Percentiles rank a stretch among this genome's conserved stretches.
phyloP scores from a whole-genome alignment of 108 stramenopile species.

The Pseudonitzschia multiseries region DNA sequence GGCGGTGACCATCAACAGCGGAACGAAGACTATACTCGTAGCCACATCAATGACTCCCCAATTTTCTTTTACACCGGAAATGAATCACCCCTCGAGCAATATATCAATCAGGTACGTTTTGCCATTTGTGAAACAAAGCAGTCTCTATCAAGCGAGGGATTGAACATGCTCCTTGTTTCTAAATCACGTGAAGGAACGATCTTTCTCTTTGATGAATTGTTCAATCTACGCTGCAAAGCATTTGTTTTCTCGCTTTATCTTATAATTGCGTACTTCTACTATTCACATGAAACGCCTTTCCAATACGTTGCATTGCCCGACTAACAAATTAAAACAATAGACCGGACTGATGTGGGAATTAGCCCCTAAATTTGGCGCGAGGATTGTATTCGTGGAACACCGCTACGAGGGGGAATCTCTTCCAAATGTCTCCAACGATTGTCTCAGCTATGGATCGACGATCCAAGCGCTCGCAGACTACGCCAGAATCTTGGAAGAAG shows the following conservation, averaged over 20 bases:
- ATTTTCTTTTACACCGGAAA: conserved; percentile 87
- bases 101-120: conserved; percentile 58
- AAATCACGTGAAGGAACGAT: neutral
- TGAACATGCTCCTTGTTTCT: too few species aligned
- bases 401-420: conserved; percentile 81
- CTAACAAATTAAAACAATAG: neutral
- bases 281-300: neutral
- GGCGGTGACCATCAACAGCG: neutral
- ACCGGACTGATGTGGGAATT: conserved; percentile 91
- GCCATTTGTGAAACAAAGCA: too few species aligned
- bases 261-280: neutral
- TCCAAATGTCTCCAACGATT: conserved; percentile 18
- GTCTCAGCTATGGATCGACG: conserved; percentile 47
- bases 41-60: conserved; percentile 28
- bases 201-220: neutral
- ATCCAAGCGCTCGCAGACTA: conserved; percentile 88
- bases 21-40: neutral
- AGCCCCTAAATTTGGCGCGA: conserved; percentile 66
- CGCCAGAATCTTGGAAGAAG: conserved; percentile 56
- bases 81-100: conserved; percentile 81
- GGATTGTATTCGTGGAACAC: conserved; percentile 89
- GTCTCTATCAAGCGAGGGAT: too few species aligned
- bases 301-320: neutral
- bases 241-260: neutral
- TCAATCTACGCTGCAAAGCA: too few species aligned